Base-by-base conservation (phyloP, 2,329 filamentous ascomycete species). In the Penicillium decumbens region DNA sequence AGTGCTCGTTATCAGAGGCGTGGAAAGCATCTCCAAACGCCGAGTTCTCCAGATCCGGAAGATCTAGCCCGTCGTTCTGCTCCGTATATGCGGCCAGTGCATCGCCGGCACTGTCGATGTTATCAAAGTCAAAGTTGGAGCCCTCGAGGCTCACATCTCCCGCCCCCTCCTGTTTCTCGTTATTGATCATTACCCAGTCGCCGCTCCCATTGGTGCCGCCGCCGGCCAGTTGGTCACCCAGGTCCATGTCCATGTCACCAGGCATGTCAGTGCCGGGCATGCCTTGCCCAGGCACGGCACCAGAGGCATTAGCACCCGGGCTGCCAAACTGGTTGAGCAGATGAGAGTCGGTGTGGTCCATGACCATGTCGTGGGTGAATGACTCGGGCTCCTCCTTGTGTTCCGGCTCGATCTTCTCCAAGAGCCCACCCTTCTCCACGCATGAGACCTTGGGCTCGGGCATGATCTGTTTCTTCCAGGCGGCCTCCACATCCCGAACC, bases 1-100 rank as follows among this genome's bases (percentile, higher is more conserved):
- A 66, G 52, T 68, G 63, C 48, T 74, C 70, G 50, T 72, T 71
- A 53, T 79, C 75, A 41, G 77, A 76, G 13, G 75, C 75, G 55
- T 90, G 87, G 70, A 92, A 89, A 0, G 88, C 88, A 60, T 93
- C 87, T 2, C 87, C 88, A 72, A 93, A 93, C 1, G 87, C 88
- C 30, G 85, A 89, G 62, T 90, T 86, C 41, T 89, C 86, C 75
- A 89, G 80, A 55, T 85, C 85, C 7, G 79, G 81, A 37, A 78
- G 65, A 56, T 77, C 77, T 3, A 77, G 67, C 3, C 71, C 71
- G 47, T 77, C 76, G 43, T 80, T 76, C 12, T 81, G 79, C 13
- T 80, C 79, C 37, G 80, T 82, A 63, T 85, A 89, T 33, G 80
- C 80, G 2, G 83, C 83, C 30, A 89, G 72, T 3, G 84, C 86